Percentiles rank a stretch among this genome's conserved stretches.
phyloP scores from a whole-genome alignment of 208 protist genomes.

The Tritrichomonas foetus region DNA sequence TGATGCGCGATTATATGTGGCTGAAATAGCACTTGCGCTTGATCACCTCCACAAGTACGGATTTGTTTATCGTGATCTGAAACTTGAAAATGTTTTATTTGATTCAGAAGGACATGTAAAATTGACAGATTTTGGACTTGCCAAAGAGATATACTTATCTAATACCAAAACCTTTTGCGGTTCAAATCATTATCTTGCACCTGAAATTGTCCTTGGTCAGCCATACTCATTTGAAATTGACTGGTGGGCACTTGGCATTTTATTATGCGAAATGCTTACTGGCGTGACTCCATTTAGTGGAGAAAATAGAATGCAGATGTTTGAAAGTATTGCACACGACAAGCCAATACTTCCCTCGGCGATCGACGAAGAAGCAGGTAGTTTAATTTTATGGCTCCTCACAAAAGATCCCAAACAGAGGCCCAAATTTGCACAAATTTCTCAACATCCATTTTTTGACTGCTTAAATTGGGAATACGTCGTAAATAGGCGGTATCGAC shows the following conservation, averaged over 20 bases:
- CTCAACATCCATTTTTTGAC: too few relatives aligned
- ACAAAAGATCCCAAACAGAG: too few relatives aligned
- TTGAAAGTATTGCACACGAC: too few relatives aligned
- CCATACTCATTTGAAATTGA: background rate
- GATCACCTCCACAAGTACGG: constrained; percentile 57
- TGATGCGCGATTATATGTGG: constrained; percentile 58
- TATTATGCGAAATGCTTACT: background rate
- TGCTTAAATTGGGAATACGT: too few relatives aligned
- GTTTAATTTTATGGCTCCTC: too few relatives aligned
- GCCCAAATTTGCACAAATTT: too few relatives aligned
- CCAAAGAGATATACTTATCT: constrained; percentile 56
- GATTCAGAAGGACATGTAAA: constrained; percentile 54
- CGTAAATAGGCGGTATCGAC: too few relatives aligned
- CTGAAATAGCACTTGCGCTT: constrained; percentile 62
- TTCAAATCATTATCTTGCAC: constrained; percentile 63
- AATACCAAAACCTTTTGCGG: constrained; percentile 65
- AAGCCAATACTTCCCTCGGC: too few relatives aligned
- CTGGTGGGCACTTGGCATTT: background rate
- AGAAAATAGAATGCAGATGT: too few relatives aligned
- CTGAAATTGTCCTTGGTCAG: background rate
- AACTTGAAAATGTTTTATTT: constrained; percentile 66
- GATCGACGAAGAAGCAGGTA: too few relatives aligned
- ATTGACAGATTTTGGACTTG: constrained; percentile 65
- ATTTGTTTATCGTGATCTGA: constrained; percentile 62
- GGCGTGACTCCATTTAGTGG: background rate